phyloP scores from a whole-genome alignment of 768 basidiomycete genomes.

The Chlorophyllum brunneum region DNA sequence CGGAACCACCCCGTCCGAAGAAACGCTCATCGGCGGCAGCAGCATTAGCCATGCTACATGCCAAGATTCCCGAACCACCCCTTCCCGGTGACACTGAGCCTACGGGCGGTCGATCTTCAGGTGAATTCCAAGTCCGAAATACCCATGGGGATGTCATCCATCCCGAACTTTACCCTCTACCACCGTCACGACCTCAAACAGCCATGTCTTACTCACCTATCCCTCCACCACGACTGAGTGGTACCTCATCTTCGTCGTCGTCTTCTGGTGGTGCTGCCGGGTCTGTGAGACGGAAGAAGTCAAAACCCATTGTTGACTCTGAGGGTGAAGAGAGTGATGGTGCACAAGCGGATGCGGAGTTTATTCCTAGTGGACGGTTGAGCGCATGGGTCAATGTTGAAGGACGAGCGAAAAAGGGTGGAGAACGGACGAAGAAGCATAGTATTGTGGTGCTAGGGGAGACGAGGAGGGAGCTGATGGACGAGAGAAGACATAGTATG shows the following conservation, averaged over 20 bases:
- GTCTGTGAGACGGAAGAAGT: conserved; percentile 48
- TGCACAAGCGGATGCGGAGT: conserved; percentile 70
- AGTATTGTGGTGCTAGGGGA: conserved; percentile 24
- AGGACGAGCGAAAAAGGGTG: conserved; percentile 43
- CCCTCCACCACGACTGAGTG: conserved; percentile 23
- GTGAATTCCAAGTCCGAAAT: conserved; percentile 5
- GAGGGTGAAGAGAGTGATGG: conserved; percentile 64
- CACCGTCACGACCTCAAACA: conserved; percentile 32
- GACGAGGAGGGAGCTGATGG: conserved; percentile 39
- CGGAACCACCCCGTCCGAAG: conserved; percentile 28
- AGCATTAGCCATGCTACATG: conserved; percentile 25
- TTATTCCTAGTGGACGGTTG: conserved; percentile 28
- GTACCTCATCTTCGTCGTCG: conserved; percentile 22
- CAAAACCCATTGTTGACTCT: conserved; percentile 42
- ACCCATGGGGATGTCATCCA: conserved; percentile 22
- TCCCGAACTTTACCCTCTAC: conserved; percentile 33
- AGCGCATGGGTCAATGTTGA: conserved; percentile 53
- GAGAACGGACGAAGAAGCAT: conserved; percentile 20
- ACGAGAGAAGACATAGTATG: conserved; percentile 65
- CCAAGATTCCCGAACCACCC: conserved; percentile 18
- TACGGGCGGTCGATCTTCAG: conserved; percentile 8
- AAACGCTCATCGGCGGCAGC: conserved; percentile 46
- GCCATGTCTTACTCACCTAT: conserved; percentile 26
- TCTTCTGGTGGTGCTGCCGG: conserved; percentile 21
- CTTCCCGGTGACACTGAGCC: conserved; percentile 33